These are phyloP conservation scores for Allantophomopsis lycopodina DNA, from an alignment of 2,329 filamentous ascomycete genomes.

Conservation along the genomic window DNA sequence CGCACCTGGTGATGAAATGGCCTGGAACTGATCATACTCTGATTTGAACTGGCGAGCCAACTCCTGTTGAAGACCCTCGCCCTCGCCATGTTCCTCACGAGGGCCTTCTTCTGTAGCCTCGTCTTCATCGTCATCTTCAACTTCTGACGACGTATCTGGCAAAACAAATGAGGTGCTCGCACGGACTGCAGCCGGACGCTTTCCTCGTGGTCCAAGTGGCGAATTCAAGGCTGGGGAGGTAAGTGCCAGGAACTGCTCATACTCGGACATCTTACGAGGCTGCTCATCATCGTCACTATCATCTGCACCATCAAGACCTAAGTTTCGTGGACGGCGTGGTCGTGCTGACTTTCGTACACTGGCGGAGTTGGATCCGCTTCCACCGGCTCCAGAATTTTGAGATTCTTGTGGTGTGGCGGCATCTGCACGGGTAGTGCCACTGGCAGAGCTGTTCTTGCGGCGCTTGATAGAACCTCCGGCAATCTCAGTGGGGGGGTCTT, in stretches of 20 bases:
- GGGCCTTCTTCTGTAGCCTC: neutral
- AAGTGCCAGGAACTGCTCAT: slow-evolving; percentile 2
- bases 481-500: too few species aligned
- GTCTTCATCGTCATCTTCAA: slow-evolving; percentile 3
- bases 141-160: slow-evolving; percentile 1
- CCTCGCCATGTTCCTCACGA: neutral
- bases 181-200: slow-evolving; percentile 3
- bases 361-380: too few species aligned
- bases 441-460: too few species aligned
- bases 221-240: slow-evolving; percentile 1
- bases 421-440: too few species aligned
- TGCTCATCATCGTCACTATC: neutral
- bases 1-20: neutral
- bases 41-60: slow-evolving; percentile 1
- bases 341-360: neutral
- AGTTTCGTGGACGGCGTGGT: neutral
- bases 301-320: slow-evolving; percentile 1
- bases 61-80: neutral
- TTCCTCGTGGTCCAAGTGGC: slow-evolving; percentile 1
- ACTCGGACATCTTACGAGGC: slow-evolving; percentile 3
- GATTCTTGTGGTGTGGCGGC: too few species aligned
- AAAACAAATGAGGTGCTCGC: slow-evolving; percentile 1
- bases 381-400: too few species aligned
- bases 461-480: too few species aligned
- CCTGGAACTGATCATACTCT: slow-evolving; percentile 3